Conservation (phyloP, 306 rosid species). For the Corylus americana region DNA sequence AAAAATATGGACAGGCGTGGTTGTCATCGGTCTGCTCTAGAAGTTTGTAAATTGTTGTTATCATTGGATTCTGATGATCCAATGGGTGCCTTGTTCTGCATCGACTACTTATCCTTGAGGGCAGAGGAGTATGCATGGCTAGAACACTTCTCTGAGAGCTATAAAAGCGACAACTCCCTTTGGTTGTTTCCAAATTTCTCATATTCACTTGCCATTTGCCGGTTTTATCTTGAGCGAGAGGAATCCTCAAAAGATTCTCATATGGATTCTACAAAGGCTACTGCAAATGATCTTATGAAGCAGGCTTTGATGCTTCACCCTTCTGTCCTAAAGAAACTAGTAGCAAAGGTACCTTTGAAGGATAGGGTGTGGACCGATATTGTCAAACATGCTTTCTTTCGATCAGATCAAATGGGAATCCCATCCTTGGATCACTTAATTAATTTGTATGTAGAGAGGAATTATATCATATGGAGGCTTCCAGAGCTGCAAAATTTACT, state of each 20-base stretch:
- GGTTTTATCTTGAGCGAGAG: conserved; percentile 70
- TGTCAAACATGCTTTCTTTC: conserved; percentile 64
- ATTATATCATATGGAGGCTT: conserved; percentile 87
- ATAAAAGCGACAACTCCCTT: conserved; percentile 74
- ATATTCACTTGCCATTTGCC: conserved; percentile 81
- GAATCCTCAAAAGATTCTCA: conserved; percentile 40
- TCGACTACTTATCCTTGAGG: conserved; percentile 84
- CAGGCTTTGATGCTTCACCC: conserved; percentile 99
- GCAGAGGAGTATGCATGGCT: conserved; percentile 95
- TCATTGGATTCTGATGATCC: conserved; percentile 92
- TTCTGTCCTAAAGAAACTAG: conserved; percentile 72
- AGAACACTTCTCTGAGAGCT: conserved; percentile 78
- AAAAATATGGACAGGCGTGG: conserved; percentile 92
- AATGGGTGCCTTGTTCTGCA: conserved; percentile 85
- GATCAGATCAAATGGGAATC: conserved; percentile 62
- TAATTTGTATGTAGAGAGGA: conserved; percentile 80
- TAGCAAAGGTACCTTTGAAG: conserved; percentile 84
- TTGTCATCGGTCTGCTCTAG: conserved; percentile 95
- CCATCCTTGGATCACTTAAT: conserved; percentile 85
- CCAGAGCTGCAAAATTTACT: conserved; percentile 83
- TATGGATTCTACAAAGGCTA: conserved; percentile 45
- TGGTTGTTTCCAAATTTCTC: conserved; percentile 96
- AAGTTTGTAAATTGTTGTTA: conserved; percentile 89
- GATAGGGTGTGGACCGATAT: conserved; percentile 70
- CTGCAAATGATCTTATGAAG: conserved; percentile 82